These are phyloP conservation scores for Phyllostachys edulis DNA, from an alignment of 176 grass and related monocot species.

Conservation along the genomic window DNA sequence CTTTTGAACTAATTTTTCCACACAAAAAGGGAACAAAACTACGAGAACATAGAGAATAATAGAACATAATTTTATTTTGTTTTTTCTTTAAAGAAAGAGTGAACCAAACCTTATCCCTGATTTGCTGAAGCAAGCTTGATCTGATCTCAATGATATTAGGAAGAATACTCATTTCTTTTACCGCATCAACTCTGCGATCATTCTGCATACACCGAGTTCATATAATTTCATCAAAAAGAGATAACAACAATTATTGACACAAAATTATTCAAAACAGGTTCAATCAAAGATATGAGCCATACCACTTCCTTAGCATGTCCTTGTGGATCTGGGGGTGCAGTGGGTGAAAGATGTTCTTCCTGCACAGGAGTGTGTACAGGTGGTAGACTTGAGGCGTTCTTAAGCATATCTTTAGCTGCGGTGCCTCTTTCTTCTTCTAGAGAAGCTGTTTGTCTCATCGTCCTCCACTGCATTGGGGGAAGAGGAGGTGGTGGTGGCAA, in stretches of 20 bases:
- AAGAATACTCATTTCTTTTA: slow-evolving; percentile 38
- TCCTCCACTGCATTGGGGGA: slow-evolving; percentile 93
- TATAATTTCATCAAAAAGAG: slow-evolving; percentile 28
- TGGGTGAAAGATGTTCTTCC: slow-evolving; percentile 29
- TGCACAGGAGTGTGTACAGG: slow-evolving; percentile 29
- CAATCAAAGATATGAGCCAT: slow-evolving; percentile 22
- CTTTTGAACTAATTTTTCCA: not conserved
- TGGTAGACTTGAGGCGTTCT: slow-evolving; percentile 30
- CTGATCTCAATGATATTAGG: slow-evolving; percentile 41
- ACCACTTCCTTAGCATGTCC: slow-evolving; percentile 42
- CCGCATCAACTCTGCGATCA: slow-evolving; percentile 38
- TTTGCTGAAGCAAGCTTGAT: slow-evolving; percentile 70
- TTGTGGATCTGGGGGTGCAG: slow-evolving; percentile 20
- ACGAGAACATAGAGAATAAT: slow-evolving; percentile 7
- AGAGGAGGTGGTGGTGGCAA: slow-evolving; percentile 83
- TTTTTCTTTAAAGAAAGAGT: not conserved
- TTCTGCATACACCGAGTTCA: slow-evolving; percentile 37
- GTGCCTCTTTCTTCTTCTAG: slow-evolving; percentile 38
- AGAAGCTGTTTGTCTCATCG: slow-evolving; percentile 45
- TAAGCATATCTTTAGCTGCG: slow-evolving; percentile 28
- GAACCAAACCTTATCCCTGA: slow-evolving; percentile 81
- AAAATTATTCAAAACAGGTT: slow-evolving; percentile 9
- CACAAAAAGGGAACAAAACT: not conserved
- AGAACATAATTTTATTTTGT: not conserved
- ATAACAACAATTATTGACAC: not conserved